These are phyloP conservation scores for Talaromyces sp. DNA, from an alignment of 2,329 filamentous ascomycete species.

Conservation along the genomic window DNA sequence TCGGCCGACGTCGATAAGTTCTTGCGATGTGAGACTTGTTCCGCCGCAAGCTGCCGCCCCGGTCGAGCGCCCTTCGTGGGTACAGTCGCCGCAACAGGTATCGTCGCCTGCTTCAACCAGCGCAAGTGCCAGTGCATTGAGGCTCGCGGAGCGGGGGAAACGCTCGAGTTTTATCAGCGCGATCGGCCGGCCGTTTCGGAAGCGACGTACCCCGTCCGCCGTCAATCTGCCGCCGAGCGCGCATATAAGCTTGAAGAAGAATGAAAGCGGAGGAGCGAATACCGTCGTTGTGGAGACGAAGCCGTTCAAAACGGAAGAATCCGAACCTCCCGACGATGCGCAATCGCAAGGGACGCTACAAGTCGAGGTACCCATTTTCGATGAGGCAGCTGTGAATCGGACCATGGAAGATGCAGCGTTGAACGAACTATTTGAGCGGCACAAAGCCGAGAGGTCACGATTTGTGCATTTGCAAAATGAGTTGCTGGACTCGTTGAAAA, in stretches of 20 bases:
- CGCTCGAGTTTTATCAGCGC: constrained; percentile 33
- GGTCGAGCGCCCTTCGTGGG: background rate
- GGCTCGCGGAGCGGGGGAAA: constrained; percentile 28
- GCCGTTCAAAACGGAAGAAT: constrained; percentile 6
- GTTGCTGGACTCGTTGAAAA: constrained; percentile 29
- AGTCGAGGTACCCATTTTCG: constrained; percentile 33
- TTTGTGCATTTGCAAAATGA: constrained; percentile 36
- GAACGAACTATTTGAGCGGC: constrained; percentile 30
- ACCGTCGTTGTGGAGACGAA: constrained; percentile 37
- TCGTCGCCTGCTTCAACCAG: constrained; percentile 23
- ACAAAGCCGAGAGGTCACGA: constrained; percentile 29
- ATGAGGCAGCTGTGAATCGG: constrained; percentile 34
- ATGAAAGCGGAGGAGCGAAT: constrained; percentile 19
- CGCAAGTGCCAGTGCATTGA: constrained; percentile 27
- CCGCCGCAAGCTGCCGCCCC: constrained; percentile 15
- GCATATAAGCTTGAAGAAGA: constrained; percentile 27
- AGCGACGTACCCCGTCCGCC: constrained; percentile 30
- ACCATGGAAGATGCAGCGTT: constrained; percentile 34
- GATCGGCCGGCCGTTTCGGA: constrained; percentile 37
- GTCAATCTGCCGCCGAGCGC: constrained; percentile 29
- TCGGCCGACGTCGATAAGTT: constrained; percentile 39
- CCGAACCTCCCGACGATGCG: constrained; percentile 16
- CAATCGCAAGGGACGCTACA: constrained; percentile 21
- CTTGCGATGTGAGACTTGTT: constrained; percentile 30
- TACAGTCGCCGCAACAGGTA: background rate